These are phyloP conservation scores for Carex cristatella DNA, from an alignment of 176 grass and related monocot genomes.

Conservation along the genomic window DNA sequence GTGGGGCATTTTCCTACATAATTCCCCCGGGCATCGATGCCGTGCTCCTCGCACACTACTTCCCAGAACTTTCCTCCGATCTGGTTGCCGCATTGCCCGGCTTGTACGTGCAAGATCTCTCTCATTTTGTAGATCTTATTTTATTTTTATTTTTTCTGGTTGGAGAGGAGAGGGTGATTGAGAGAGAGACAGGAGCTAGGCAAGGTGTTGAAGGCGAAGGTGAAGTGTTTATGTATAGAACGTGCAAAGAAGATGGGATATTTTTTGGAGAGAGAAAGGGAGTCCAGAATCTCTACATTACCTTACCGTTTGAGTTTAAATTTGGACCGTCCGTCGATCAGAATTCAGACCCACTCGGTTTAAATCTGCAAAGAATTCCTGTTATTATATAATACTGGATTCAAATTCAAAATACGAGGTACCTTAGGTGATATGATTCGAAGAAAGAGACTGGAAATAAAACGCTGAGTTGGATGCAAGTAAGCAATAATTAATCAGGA, in stretches of 20 bases:
- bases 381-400: no score
- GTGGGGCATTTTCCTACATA: conserved; percentile 51
- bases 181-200: conserved; percentile 15
- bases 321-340: no score
- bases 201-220: conserved; percentile 3
- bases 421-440: no score
- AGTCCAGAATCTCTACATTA: no score
- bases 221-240: conserved; percentile 20
- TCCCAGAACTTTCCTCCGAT: conserved; percentile 92
- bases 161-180: conserved; percentile 9
- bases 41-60: conserved; percentile 84
- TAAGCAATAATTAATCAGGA: conserved; percentile 15
- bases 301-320: no score
- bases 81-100: conserved; percentile 77
- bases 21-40: conserved; percentile 58
- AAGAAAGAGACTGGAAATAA: not conserved
- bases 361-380: no score
- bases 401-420: no score
- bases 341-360: no score
- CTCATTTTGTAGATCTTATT: conserved; percentile 47
- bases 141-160: not conserved
- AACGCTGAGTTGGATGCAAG: conserved; percentile 7
- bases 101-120: conserved; percentile 89
- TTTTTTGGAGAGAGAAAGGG: not conserved
- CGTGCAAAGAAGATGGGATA: conserved; percentile 17